Evolutionary conservation across 805 yeast genomes (phyloP).

Genomic region (Kluyveromyces wickerhamii): DNA sequence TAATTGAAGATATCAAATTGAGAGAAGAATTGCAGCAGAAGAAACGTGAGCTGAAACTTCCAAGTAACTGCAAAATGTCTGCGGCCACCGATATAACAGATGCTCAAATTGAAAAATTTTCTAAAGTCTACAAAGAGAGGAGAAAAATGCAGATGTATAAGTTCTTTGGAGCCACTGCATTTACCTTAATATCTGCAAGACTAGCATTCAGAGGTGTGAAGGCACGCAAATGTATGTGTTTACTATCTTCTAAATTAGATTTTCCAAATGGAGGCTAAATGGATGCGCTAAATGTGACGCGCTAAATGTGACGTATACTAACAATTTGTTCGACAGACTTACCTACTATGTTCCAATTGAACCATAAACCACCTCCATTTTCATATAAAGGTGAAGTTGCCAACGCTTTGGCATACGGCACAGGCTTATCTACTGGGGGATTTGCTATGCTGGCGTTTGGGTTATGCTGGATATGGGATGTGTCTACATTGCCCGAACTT

Average conservation of each 20-base stretch:
- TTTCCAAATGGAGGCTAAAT: no score
- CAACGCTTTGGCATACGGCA: slow-evolving; percentile 75
- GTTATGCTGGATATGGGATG: slow-evolving; percentile 72
- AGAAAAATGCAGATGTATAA: slow-evolving; percentile 63
- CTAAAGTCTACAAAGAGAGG: slow-evolving; percentile 45
- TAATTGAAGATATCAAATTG: no score
- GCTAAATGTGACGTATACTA: no score
- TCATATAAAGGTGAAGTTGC: slow-evolving; percentile 78
- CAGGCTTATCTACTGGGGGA: slow-evolving; percentile 63
- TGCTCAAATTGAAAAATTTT: slow-evolving; percentile 7
- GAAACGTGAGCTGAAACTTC: no score
- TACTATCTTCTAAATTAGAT: not conserved
- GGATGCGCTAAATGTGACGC: no score
- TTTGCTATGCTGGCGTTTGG: slow-evolving; percentile 69
- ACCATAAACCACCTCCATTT: slow-evolving; percentile 79
- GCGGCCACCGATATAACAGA: not conserved
- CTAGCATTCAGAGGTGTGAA: slow-evolving; percentile 69
- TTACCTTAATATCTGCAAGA: slow-evolving; percentile 64
- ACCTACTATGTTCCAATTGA: slow-evolving; percentile 75
- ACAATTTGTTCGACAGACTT: slow-evolving; percentile 30
- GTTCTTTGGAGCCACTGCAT: slow-evolving; percentile 64
- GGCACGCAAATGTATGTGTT: slow-evolving; percentile 52
- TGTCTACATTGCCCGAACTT: slow-evolving; percentile 61
- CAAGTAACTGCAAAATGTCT: no score
- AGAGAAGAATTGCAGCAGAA: no score